Evolutionary conservation across 306 rosid species (phyloP).

Genomic region (Pyrus pyrifolia): DNA sequence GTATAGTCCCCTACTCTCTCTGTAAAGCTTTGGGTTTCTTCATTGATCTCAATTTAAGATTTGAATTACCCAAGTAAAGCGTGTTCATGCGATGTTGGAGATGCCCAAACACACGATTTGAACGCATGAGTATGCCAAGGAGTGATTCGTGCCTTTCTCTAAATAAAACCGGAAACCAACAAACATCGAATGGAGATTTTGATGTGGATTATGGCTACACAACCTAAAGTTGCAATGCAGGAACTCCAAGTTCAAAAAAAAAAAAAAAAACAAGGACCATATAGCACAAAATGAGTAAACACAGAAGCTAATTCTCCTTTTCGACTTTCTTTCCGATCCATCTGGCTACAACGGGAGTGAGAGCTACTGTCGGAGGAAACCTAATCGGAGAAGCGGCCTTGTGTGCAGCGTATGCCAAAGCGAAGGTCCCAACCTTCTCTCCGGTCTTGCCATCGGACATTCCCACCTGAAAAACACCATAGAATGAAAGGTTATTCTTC

Average conservation of each 20-base stretch:
- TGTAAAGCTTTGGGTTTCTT: neutral
- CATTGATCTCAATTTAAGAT: neutral
- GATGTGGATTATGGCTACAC: too few species aligned
- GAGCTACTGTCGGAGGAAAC: constrained; percentile 95
- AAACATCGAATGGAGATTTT: too few species aligned
- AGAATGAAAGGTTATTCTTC: neutral
- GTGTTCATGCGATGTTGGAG: neutral
- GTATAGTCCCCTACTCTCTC: neutral
- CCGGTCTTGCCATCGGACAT: constrained; percentile 53
- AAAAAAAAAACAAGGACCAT: too few species aligned
- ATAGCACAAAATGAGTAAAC: neutral
- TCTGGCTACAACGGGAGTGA: constrained; percentile 78
- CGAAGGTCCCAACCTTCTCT: constrained; percentile 89
- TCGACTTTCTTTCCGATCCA: constrained; percentile 85
- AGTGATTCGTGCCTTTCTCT: neutral
- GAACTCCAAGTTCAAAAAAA: neutral
- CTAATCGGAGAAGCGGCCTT: constrained; percentile 95
- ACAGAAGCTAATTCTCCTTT: constrained; percentile 31
- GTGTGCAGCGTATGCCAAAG: constrained; percentile 95
- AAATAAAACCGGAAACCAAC: neutral
- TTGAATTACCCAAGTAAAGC: neutral
- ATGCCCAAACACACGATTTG: neutral
- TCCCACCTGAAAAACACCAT: constrained; percentile 53
- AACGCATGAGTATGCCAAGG: neutral
- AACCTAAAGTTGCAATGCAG: neutral